phyloP scores from a whole-genome alignment of 78 protist genomes.

The Goniomonas avonlea region DNA sequence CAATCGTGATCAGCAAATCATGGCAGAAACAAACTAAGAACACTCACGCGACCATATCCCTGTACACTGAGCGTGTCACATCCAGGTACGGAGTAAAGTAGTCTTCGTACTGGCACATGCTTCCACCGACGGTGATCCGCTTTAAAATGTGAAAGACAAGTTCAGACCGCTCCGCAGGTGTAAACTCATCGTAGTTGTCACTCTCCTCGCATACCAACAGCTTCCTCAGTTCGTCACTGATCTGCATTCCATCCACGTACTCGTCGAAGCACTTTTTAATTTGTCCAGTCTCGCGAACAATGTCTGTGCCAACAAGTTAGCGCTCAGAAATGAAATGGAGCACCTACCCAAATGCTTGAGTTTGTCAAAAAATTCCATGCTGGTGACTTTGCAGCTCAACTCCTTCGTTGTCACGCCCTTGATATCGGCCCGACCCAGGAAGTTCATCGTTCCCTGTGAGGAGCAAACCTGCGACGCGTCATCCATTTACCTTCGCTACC shows the following conservation, averaged over 20 bases:
- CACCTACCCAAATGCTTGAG: not conserved
- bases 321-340: too few relatives aligned
- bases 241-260: not conserved
- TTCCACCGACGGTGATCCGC: not conserved
- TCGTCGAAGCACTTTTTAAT: slow-evolving; percentile 3
- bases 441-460: not conserved
- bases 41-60: too few relatives aligned
- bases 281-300: not conserved
- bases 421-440: not conserved
- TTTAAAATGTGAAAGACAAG: not conserved
- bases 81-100: not conserved
- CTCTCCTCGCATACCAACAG: not conserved
- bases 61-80: not conserved
- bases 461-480: too few relatives aligned
- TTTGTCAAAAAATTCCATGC: slow-evolving; percentile 12
- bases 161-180: not conserved
- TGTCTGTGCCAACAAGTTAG: not conserved
- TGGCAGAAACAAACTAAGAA: too few relatives aligned
- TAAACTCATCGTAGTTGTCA: not conserved
- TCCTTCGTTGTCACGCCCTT: not conserved
- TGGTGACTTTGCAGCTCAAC: not conserved
- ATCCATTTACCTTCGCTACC: not conserved
- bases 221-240: slow-evolving; percentile 1
- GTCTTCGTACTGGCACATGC: slow-evolving; percentile 17
- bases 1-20: too few relatives aligned